Conservation (phyloP, 345 rosid genomes). For the Populus nigra region DNA sequence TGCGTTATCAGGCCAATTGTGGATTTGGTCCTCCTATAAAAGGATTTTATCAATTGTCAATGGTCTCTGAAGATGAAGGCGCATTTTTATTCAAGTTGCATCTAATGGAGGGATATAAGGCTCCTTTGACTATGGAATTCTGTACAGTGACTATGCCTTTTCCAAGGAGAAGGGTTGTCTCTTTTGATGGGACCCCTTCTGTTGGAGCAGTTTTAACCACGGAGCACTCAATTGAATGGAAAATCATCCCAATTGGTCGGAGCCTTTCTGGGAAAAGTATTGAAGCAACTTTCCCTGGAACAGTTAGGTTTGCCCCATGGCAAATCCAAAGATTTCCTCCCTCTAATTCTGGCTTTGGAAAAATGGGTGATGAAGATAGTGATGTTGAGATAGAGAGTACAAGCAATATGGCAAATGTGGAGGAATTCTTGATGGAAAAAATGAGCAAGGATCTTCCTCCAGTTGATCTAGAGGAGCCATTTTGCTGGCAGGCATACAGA, state of each 20-base stretch:
- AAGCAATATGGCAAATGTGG: constrained; percentile 66
- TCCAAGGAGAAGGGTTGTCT: constrained; percentile 70
- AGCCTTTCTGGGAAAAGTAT: constrained; percentile 70
- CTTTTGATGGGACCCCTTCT: constrained; percentile 88
- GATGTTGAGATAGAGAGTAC: constrained; percentile 59
- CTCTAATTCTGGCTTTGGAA: constrained; percentile 34
- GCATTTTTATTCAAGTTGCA: constrained; percentile 83
- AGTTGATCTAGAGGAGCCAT: constrained; percentile 87
- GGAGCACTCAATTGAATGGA: constrained; percentile 92
- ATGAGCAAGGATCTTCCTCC: constrained; percentile 83
- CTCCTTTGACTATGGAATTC: constrained; percentile 81
- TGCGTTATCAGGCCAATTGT: constrained; percentile 75
- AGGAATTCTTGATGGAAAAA: constrained; percentile 78
- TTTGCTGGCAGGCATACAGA: constrained; percentile 91
- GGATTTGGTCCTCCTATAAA: constrained; percentile 78
- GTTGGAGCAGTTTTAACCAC: constrained; percentile 71
- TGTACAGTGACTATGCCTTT: constrained; percentile 92
- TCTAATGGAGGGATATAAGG: constrained; percentile 83
- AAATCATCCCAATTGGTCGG: constrained; percentile 67
- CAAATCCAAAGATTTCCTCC: constrained; percentile 48
- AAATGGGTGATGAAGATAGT: constrained; percentile 65
- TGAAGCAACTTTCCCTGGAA: constrained; percentile 90
- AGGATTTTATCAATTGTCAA: constrained; percentile 91
- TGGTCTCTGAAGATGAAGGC: constrained; percentile 97
- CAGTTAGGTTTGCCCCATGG: constrained; percentile 82